Evolutionary conservation across 139 green algal genomes (phyloP), one percentile per base, ranked within the genome.

Genomic region (Chlorella vulgaris): DNA sequence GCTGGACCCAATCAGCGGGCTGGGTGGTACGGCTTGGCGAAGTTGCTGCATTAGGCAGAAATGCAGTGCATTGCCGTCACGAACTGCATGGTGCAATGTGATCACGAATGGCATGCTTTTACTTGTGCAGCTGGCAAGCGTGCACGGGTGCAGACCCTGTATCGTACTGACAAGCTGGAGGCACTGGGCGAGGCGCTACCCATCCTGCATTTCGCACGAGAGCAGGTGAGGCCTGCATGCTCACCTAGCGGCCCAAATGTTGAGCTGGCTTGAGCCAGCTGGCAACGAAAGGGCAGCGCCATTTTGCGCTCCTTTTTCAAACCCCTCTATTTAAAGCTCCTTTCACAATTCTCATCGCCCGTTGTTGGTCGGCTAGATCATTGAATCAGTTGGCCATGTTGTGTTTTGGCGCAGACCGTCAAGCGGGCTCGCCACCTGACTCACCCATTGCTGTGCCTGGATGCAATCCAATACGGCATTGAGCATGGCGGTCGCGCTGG

Each of bases 361-460:
- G n/a, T n/a, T n/a, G n/a, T n/a, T n/a, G n/a, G n/a, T n/a, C n/a
- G n/a, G n/a, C n/a, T n/a, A n/a, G n/a, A n/a, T n/a, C n/a, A n/a
- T n/a, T n/a, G n/a, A n/a, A n/a, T n/a, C n/a, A n/a, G n/a, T n/a
- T n/a, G n/a, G n/a, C n/a, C n/a, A n/a, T n/a, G n/a, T n/a, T n/a
- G n/a, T 10, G 15, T 58, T 58, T 58, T 58, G 10, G 13, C 28
- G 74, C 74, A 80, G 74, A 83, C 92, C 0, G 74, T 70, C 78
- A 90, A 92, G 84, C 85, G 83, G 5, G 94, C 91, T 15, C 86
- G 84, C 38, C 86, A 93, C 65, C 83, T 99, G 61, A 58, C 68
- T 61, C 97, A 99, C 91, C 95, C 96, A 40, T 91, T 91, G 82
- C 86, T 98, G 50, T 99, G 95, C 89, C 81, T 99, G 63, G 97